Conservation (phyloP, 1,139 yeast genomes). For the Yamadazyma songkhlaensis region DNA sequence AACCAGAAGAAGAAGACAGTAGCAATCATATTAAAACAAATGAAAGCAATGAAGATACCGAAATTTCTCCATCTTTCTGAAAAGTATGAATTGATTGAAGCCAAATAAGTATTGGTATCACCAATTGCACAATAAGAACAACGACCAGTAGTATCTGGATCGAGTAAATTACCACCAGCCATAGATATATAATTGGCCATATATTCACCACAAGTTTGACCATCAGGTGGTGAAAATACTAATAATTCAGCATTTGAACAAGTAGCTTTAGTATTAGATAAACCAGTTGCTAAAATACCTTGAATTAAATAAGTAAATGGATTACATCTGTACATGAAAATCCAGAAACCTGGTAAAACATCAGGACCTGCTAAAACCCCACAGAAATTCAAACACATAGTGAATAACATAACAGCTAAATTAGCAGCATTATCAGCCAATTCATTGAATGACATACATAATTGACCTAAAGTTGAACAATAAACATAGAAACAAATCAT, state of each 20-base stretch:
- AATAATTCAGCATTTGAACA: constrained; percentile 29
- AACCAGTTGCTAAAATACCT: constrained; percentile 35
- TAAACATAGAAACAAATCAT: constrained; percentile 56
- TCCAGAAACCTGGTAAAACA: constrained; percentile 48
- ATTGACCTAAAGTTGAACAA: constrained; percentile 63
- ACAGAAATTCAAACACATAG: constrained; percentile 68
- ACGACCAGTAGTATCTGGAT: constrained; percentile 37
- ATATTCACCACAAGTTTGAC: constrained; percentile 53
- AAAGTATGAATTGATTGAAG: constrained; percentile 37
- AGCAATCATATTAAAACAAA: constrained; percentile 48
- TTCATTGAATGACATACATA: constrained; percentile 60
- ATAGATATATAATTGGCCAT: constrained; percentile 40
- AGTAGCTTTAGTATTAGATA: constrained; percentile 23
- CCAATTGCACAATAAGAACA: constrained; percentile 53
- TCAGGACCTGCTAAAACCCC: constrained; percentile 72
- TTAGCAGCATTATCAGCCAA: constrained; percentile 76
- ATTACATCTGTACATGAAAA: constrained; percentile 60
- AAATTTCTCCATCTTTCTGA: constrained; percentile 62
- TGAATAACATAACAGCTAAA: constrained; percentile 56
- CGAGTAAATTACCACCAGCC: constrained; percentile 51
- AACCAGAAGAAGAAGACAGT: constrained; percentile 67
- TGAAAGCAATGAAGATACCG: constrained; percentile 51
- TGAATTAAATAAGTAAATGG: constrained; percentile 64
- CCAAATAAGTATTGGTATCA: constrained; percentile 52
- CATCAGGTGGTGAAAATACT: constrained; percentile 37